Conservation (phyloP, 2,329 filamentous ascomycete genomes). For the Pestalotiopsis fici region DNA sequence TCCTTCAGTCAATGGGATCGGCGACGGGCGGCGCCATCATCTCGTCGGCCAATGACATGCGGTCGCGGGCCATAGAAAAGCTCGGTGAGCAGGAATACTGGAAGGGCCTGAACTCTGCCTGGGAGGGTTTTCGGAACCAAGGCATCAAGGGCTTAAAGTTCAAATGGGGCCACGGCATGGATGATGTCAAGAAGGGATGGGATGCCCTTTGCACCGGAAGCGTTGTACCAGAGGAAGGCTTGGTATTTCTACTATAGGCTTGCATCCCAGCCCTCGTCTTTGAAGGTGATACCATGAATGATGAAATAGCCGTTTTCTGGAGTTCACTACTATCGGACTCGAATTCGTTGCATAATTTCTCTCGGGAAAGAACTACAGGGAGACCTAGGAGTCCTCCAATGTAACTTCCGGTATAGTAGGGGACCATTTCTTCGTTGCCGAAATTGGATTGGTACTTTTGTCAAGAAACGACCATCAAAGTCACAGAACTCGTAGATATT, state of each 20-base stretch:
- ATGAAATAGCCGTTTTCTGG: no score
- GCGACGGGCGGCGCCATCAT: conserved; percentile 3
- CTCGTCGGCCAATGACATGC: conserved; percentile 19
- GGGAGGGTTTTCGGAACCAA: conserved; percentile 15
- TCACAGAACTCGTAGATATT: no score
- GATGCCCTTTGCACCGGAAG: conserved; percentile 22
- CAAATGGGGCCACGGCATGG: conserved; percentile 28
- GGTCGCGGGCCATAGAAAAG: conserved; percentile 18
- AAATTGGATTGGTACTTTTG: no score
- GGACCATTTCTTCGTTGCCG: no score
- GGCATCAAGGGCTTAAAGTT: conserved; percentile 23
- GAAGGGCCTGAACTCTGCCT: conserved; percentile 17
- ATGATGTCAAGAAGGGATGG: conserved; percentile 25
- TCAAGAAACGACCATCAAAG: no score
- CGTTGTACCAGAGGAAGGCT: conserved; percentile 23
- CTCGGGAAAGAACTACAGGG: no score
- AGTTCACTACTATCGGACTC: no score
- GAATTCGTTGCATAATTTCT: no score
- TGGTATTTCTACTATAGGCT: conserved; percentile 20
- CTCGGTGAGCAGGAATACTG: conserved; percentile 24
- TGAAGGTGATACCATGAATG: not conserved
- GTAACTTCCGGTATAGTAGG: no score
- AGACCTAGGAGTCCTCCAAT: no score
- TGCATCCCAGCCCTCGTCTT: no score
- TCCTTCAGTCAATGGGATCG: not conserved